phyloP scores from a whole-genome alignment of 192 early-diverging fungal species.

The Coemansia guatemalensis region DNA sequence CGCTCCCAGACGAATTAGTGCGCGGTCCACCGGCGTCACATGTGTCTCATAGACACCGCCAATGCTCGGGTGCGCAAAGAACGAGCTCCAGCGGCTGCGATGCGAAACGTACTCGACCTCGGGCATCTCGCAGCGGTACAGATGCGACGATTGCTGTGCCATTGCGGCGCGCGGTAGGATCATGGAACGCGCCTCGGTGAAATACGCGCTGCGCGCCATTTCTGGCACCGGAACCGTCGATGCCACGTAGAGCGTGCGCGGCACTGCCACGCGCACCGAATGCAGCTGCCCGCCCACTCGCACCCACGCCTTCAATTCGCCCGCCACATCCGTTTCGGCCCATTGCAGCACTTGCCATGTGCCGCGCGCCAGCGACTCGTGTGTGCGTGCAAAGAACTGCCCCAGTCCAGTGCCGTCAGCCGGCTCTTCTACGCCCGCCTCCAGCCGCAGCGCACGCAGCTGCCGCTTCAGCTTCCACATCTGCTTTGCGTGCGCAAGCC shows the following conservation, averaged over 20 bases:
- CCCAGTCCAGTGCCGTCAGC: constrained; percentile 13
- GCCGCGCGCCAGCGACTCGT: constrained; percentile 60
- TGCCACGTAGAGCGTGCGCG: constrained; percentile 84
- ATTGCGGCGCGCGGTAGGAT: constrained; percentile 68
- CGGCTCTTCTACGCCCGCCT: constrained; percentile 13
- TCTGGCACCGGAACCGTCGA: constrained; percentile 60
- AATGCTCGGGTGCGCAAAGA: constrained; percentile 84
- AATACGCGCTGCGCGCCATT: constrained; percentile 41
- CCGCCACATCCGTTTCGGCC: constrained; percentile 75
- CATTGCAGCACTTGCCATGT: constrained; percentile 89
- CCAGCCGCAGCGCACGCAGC: constrained; percentile 53
- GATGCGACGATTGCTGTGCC: constrained; percentile 62
- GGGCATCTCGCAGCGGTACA: constrained; percentile 82
- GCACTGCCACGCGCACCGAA: constrained; percentile 70
- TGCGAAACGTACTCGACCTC: constrained; percentile 77
- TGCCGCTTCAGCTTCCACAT: constrained; percentile 69
- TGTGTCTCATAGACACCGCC: constrained; percentile 96
- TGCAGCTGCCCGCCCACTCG: constrained; percentile 69
- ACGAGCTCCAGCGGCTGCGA: constrained; percentile 67
- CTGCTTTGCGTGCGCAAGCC: constrained; percentile 74
- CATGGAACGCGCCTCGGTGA: constrained; percentile 45
- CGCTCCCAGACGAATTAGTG: constrained; percentile 77
- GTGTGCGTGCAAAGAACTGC: constrained; percentile 71
- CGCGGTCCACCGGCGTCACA: constrained; percentile 75
- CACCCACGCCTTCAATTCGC: constrained; percentile 89